Base-by-base conservation (phyloP, 2,329 filamentous ascomycete species). In the Graphiopsis chlorocephala region DNA sequence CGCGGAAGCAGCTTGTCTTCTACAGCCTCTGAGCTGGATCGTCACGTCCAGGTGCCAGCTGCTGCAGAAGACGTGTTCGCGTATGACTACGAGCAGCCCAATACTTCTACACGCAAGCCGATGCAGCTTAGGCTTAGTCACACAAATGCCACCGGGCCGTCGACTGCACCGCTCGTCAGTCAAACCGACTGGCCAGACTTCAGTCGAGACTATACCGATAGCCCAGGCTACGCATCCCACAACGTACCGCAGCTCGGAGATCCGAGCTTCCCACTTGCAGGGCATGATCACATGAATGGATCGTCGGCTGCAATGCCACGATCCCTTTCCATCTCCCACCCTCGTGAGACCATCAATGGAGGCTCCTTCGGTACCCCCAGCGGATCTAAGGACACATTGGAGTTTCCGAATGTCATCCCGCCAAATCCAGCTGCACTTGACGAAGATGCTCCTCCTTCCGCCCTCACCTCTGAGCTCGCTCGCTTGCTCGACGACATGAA, bases 1-100 rank as follows among this genome's bases (percentile, higher is more conserved):
- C 70, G 75, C 23, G 72, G 73, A 15, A 72, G 67, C 62, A 77
- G 75, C 61, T 64, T 74, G 11, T 71, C 70, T 23, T 74, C 71
- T 58, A 73, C 71, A 5, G 74, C 71, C 14, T 71, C 73, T 2
- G 70, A 74, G 31, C 57, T 72, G n/a, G 69, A 71, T n/a, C 68
- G 67, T 33, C 50, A 66, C 33, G 65, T 58, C 28, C 65, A 67
- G 8, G 67, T 68, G 20, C 67, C 67, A 11, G 66, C 66, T 50
- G 57, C 63, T 23, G 56, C 67, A n/a, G 68, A 68, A 15, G 63
- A 68, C 50, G 66, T 68, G 38, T 68, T 65, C 58, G 66, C 69
- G 38, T 69, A 66, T 53, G 64, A 70, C 12, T 70, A 59, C 8
- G 66, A 72, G 58, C 67, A 63, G 15, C 59, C 63, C 57, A 25